Evolutionary conservation across 1,139 yeast species (phyloP), one percentile per base, ranked within the genome.

Genomic region (Yamadazyma dendronema): DNA sequence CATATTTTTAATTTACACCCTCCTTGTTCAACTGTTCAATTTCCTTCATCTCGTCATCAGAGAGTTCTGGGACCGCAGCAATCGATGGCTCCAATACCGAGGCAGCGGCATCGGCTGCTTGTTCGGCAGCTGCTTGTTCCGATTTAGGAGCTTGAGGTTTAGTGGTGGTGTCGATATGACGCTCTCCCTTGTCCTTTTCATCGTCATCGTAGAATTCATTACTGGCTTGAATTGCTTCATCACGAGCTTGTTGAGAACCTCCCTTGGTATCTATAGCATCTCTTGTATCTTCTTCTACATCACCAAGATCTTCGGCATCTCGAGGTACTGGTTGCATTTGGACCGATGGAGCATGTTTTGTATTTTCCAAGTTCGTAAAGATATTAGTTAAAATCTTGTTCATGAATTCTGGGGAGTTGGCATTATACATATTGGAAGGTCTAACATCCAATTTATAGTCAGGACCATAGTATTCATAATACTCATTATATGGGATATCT

Each of bases 401-500:
- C 52, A 92, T 72, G 58, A 89, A 92, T 60, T 92, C 97, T 14
- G 95, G 92, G 19, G 92, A 80, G 64, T 92, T 92, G 38, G 96
- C 96, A 62, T 92, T 92, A 66, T 86, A 88, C 97, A 92, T 90
- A 60, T 92, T 92, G 13, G 95, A 84, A 11, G 97, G 95, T 47
- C 97, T 77, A 34, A 92, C 97, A 55, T 90, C 97, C 39, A 86
- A 69, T 57, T 84, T 83, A 62, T 92, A 90, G 64, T 90, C 97
- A 1, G 98, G 98, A 0, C 97, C 97, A 62, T 85, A 90, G 67
- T 90, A 90, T 65, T 90, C 97, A 64, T 87, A 90, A 67, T 92
- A 92, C 61, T 92, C 97, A 59, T 90, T 90, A 69, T 88, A 90
- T 5, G 97, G 97, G 51, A 90, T 75, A 55, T 90, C 96, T 11